A percentile compares a stretch with the other conserved stretches of the same genome.
Conservation (phyloP, 352 stramenopile species). For the Pythium brachiatum region DNA sequence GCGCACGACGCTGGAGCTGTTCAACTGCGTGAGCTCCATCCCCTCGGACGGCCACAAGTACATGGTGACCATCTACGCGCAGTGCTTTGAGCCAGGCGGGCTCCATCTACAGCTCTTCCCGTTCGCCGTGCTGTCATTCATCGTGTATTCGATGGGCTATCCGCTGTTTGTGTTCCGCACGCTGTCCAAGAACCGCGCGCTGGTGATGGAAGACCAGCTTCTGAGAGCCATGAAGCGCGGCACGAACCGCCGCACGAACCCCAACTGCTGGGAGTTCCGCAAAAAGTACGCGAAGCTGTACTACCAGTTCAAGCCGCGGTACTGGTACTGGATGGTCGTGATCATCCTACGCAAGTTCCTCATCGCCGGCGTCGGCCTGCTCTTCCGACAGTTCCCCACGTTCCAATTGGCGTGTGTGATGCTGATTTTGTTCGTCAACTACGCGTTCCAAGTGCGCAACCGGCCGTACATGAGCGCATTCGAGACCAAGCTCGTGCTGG, state of each 20-base stretch:
- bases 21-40: slow-evolving; percentile 72
- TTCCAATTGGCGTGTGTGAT: slow-evolving; percentile 77
- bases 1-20: slow-evolving; percentile 67
- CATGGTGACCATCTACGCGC: slow-evolving; percentile 67
- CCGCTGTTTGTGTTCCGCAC: slow-evolving; percentile 68
- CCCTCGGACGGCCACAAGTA: slow-evolving; percentile 65
- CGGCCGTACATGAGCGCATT: slow-evolving; percentile 74
- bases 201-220: slow-evolving; percentile 72
- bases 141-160: slow-evolving; percentile 73
- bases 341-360: slow-evolving; percentile 80
- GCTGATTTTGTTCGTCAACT: slow-evolving; percentile 76
- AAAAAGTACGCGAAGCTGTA: slow-evolving; percentile 83
- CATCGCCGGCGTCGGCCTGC: slow-evolving; percentile 58
- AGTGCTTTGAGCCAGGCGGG: slow-evolving; percentile 55
- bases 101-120: slow-evolving; percentile 67
- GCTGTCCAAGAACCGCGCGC: slow-evolving; percentile 44
- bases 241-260: slow-evolving; percentile 56
- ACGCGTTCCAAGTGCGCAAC: slow-evolving; percentile 66
- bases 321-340: slow-evolving; percentile 78
- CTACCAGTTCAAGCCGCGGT: slow-evolving; percentile 85
- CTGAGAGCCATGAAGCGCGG: slow-evolving; percentile 54
- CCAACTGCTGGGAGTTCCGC: slow-evolving; percentile 68
- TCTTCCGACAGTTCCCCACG: slow-evolving; percentile 70
- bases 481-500: slow-evolving; percentile 56
- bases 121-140: slow-evolving; percentile 54